Conservation (phyloP, 2,329 filamentous ascomycete species). For the Xylaria sp. region DNA sequence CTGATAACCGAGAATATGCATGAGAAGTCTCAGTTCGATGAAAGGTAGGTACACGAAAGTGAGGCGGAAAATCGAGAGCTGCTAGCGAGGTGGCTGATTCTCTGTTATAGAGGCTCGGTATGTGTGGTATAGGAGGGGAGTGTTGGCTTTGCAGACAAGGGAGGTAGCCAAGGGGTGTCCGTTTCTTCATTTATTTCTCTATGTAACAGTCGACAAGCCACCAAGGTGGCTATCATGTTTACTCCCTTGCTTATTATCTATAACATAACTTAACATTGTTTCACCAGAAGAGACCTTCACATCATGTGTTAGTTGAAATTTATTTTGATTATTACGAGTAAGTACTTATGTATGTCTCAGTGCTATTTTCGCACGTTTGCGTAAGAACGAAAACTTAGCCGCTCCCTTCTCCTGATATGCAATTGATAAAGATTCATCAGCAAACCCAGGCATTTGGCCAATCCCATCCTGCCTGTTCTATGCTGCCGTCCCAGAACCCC, state of each 20-base stretch:
- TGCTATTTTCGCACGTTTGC: background rate
- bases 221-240: background rate
- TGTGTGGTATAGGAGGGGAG: background rate
- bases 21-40: background rate
- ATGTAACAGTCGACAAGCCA: background rate
- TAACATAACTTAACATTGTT: background rate
- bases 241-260: background rate
- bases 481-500: constrained; percentile 26
- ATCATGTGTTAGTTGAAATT: background rate
- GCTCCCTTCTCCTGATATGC: constrained; percentile 6
- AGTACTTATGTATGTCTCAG: constrained; percentile 2
- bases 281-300: background rate
- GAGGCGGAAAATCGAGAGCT: background rate
- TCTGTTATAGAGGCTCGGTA: background rate
- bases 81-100: background rate
- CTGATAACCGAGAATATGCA: background rate
- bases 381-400: background rate
- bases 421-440: constrained; percentile 8
- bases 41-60: background rate
- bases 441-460: constrained; percentile 4
- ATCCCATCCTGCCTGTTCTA: constrained; percentile 24
- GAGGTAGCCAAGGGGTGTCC: background rate
- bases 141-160: too few relatives aligned
- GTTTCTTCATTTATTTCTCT: background rate
- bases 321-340: constrained; percentile 19